A percentile compares a stretch with the other conserved stretches of the same genome.
phyloP scores from a whole-genome alignment of 2,329 filamentous ascomycete species.

The Penicillium sp. region DNA sequence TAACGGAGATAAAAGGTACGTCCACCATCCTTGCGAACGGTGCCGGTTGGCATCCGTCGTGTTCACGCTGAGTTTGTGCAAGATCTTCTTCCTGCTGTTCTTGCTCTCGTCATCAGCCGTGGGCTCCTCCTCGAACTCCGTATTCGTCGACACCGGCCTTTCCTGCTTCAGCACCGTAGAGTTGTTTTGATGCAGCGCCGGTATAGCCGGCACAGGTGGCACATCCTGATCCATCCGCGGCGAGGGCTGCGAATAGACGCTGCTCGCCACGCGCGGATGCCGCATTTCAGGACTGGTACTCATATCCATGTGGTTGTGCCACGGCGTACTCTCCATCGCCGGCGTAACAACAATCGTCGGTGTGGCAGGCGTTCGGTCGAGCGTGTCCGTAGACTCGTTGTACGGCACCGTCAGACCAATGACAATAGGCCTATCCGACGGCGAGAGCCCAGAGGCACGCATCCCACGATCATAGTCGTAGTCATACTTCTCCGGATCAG shows the following conservation, averaged over 20 bases:
- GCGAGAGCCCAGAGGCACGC: slow-evolving; percentile 36
- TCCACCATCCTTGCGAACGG: slow-evolving; percentile 50
- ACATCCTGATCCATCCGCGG: slow-evolving; percentile 27
- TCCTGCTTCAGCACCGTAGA: slow-evolving; percentile 19
- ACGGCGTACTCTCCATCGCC: slow-evolving; percentile 36
- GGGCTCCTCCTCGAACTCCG: slow-evolving; percentile 36
- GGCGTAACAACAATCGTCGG: slow-evolving; percentile 46
- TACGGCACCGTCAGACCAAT: slow-evolving; percentile 43
- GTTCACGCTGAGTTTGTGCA: slow-evolving; percentile 32
- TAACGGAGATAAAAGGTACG: slow-evolving; percentile 43
- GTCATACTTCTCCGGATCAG: slow-evolving; percentile 2
- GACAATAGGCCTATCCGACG: slow-evolving; percentile 43
- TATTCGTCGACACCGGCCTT: slow-evolving; percentile 31
- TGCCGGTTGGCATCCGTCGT: slow-evolving; percentile 32
- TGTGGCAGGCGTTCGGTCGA: slow-evolving; percentile 34
- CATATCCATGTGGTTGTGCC: slow-evolving; percentile 21
- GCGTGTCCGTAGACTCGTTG: slow-evolving; percentile 22
- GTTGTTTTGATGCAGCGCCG: slow-evolving; percentile 22
- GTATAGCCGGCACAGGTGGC: slow-evolving; percentile 42
- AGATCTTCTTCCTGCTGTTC: slow-evolving; percentile 24
- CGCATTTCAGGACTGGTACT: slow-evolving; percentile 19
- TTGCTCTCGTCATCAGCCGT: slow-evolving; percentile 24
- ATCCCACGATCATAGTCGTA: not conserved
- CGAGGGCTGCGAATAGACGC: slow-evolving; percentile 42
- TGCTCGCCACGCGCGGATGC: slow-evolving; percentile 35